Percentiles rank a stretch among this genome's conserved stretches.
Evolutionary conservation across 176 grass and related monocot genomes (phyloP).

Genomic region (Canna indica): DNA sequence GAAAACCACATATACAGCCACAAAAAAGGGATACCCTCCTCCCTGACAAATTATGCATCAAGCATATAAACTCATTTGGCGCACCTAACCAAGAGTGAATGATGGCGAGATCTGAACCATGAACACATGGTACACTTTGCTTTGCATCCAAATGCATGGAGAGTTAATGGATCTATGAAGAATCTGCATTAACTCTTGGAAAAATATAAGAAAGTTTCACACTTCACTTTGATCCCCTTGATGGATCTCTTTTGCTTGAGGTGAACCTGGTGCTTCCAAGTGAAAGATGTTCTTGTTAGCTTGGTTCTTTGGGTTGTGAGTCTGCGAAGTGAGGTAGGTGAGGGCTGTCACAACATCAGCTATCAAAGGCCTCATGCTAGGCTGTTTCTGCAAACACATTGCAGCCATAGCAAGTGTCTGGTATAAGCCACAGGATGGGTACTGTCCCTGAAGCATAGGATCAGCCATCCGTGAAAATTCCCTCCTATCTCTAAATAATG

Average conservation of each 20-base stretch:
- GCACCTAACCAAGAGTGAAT: background rate
- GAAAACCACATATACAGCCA: conserved; percentile 1
- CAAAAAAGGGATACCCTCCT: background rate
- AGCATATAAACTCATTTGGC: background rate
- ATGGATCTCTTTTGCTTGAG: conserved; percentile 13
- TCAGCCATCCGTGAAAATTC: conserved; percentile 4
- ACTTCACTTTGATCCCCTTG: background rate
- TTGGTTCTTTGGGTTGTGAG: conserved; percentile 2
- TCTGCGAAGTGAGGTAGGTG: background rate
- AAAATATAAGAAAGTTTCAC: background rate
- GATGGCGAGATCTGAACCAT: background rate
- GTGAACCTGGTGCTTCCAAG: background rate
- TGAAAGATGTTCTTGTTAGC: background rate
- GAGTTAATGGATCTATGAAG: background rate
- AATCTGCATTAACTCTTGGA: background rate
- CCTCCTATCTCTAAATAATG: conserved; percentile 6
- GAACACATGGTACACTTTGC: background rate
- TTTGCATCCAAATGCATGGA: too few relatives aligned
- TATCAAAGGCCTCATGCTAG: conserved; percentile 7
- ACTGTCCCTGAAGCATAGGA: background rate
- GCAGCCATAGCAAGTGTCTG: background rate
- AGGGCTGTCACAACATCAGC: background rate
- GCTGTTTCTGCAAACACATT: conserved; percentile 2
- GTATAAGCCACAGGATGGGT: background rate
- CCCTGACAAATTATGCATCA: background rate